A percentile compares a stretch with the other conserved stretches of the same genome.
phyloP scores from a whole-genome alignment of 192 early-diverging fungal species.

The Thamnidium elegans region DNA sequence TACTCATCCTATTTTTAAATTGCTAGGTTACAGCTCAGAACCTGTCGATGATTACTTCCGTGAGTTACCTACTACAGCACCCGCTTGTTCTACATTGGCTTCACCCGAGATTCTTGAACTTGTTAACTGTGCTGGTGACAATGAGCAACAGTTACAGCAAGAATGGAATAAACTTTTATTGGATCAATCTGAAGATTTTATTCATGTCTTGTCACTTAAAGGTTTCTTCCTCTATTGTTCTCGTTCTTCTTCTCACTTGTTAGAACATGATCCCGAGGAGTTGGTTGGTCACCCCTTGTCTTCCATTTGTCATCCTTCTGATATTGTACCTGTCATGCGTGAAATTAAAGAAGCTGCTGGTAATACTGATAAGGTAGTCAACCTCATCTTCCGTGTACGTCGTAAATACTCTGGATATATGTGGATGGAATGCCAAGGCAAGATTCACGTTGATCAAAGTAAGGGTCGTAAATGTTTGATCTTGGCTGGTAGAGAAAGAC shows the following conservation, averaged over 20 bases:
- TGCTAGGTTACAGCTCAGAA: constrained; percentile 6
- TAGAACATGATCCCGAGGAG: constrained; percentile 56
- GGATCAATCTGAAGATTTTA: constrained; percentile 56
- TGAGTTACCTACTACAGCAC: constrained; percentile 31
- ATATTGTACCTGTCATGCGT: constrained; percentile 62
- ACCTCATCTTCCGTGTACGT: constrained; percentile 57
- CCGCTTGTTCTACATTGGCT: constrained; percentile 17
- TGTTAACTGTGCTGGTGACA: constrained; percentile 30
- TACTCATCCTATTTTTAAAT: neutral
- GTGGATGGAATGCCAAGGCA: constrained; percentile 64
- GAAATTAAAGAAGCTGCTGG: constrained; percentile 49
- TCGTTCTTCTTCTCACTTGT: constrained; percentile 35
- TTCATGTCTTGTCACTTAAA: constrained; percentile 65
- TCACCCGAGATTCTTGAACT: constrained; percentile 38
- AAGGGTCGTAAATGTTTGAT: constrained; percentile 67
- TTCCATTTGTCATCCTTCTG: constrained; percentile 64
- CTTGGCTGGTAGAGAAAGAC: constrained; percentile 52
- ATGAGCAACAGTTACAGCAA: constrained; percentile 26
- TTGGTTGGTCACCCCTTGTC: constrained; percentile 52
- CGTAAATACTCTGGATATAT: constrained; percentile 55
- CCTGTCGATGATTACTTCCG: constrained; percentile 41
- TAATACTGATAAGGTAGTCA: constrained; percentile 40
- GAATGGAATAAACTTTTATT: constrained; percentile 45
- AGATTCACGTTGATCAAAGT: constrained; percentile 58
- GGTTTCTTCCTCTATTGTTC: constrained; percentile 67